These are phyloP conservation scores for Rhodomyrtus psidioides DNA, from an alignment of 441 rosid genomes.

Conservation along the genomic window DNA sequence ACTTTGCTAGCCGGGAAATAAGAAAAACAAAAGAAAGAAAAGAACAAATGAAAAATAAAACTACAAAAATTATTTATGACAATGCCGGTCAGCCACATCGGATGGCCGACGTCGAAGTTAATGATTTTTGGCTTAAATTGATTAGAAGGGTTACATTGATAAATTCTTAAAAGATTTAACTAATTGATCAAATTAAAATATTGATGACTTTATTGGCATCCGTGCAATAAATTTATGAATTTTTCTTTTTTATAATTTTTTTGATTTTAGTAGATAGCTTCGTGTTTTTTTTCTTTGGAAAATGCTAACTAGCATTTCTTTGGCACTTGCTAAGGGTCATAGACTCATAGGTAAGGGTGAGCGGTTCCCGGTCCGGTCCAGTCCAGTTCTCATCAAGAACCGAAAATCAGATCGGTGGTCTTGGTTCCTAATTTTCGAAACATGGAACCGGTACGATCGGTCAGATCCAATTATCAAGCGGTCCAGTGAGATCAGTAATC, in stretches of 20 bases:
- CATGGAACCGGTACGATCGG: no score
- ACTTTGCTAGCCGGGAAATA: neutral
- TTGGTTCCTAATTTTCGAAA: no score
- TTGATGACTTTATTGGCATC: neutral
- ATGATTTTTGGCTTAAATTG: no score
- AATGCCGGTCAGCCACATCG: accelerated
- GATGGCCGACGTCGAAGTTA: accelerated
- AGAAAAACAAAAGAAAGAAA: neutral
- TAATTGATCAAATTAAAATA: neutral
- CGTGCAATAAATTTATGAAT: neutral
- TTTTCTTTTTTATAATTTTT: neutral
- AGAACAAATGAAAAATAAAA: neutral
- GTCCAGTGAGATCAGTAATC: no score
- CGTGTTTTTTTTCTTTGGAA: neutral
- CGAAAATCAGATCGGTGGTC: no score
- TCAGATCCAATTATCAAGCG: no score
- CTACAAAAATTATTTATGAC: accelerated
- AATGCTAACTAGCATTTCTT: neutral
- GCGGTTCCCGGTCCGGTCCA: no score
- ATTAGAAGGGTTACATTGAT: neutral
- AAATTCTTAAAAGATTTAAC: neutral
- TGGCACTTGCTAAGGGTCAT: neutral
- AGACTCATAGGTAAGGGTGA: no score
- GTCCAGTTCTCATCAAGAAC: no score
- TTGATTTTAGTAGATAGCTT: neutral